phyloP scores from a whole-genome alignment of 176 grass and related monocot genomes.

The Avena insularis region DNA sequence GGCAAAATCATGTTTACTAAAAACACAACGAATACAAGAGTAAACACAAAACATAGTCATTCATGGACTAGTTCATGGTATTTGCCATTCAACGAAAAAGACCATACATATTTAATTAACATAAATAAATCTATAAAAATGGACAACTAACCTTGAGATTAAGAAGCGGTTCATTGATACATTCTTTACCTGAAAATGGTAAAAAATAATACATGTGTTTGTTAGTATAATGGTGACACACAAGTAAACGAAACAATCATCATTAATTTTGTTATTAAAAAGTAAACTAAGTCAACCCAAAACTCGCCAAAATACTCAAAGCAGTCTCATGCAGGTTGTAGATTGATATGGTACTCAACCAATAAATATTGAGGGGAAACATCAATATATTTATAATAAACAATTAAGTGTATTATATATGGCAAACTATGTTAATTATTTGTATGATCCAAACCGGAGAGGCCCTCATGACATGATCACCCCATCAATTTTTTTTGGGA shows the following conservation, averaged over 20 bases:
- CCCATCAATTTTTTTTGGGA: too few species aligned
- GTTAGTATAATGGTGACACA: not conserved
- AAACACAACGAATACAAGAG: not conserved
- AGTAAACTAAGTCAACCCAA: not conserved
- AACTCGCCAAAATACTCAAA: not conserved
- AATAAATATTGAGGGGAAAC: not conserved
- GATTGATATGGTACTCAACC: not conserved
- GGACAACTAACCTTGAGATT: slow-evolving; percentile 54
- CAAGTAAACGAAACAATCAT: not conserved
- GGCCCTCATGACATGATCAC: too few species aligned
- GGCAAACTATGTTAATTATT: too few species aligned
- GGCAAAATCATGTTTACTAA: too few species aligned
- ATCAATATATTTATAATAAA: not conserved
- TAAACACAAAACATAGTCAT: not conserved
- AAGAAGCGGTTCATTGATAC: slow-evolving; percentile 15
- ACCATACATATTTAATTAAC: too few species aligned
- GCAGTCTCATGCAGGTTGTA: not conserved
- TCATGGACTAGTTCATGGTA: not conserved
- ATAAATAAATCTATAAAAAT: not conserved
- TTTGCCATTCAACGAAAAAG: not conserved
- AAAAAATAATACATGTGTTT: not conserved
- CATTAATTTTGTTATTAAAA: not conserved
- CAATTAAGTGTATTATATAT: too few species aligned
- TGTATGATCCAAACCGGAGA: too few species aligned
- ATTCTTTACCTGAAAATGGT: slow-evolving; percentile 39